phyloP scores from a whole-genome alignment of 345 rosid species.

The Salix udensis region DNA sequence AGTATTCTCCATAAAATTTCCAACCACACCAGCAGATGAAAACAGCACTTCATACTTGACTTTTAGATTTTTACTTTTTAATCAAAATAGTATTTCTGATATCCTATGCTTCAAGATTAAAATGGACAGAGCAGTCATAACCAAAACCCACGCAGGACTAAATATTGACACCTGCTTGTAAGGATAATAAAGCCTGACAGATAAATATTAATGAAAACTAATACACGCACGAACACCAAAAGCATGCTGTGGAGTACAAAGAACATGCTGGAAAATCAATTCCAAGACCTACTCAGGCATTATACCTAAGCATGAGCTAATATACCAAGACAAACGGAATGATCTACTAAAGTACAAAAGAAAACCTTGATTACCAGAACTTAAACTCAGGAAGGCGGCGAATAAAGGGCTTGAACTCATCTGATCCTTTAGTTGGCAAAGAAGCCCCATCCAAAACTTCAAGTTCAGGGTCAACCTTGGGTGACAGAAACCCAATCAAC shows the following conservation, averaged over 20 bases:
- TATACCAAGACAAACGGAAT: not conserved
- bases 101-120: not conserved
- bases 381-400: constrained; percentile 86
- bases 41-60: not conserved
- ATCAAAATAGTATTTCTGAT: not conserved
- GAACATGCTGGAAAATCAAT: not conserved
- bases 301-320: not conserved
- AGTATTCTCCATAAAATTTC: not conserved
- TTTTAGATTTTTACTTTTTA: not conserved
- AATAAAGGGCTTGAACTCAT: constrained; percentile 70
- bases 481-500: constrained; percentile 74
- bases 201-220: not conserved
- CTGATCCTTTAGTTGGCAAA: constrained; percentile 42
- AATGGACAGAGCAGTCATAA: not conserved
- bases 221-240: not conserved
- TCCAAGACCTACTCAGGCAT: not conserved
- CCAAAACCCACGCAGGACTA: not conserved
- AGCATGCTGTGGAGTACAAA: not conserved
- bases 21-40: not conserved
- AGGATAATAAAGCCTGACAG: not conserved
- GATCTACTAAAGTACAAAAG: not conserved
- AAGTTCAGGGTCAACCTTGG: constrained; percentile 72
- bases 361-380: constrained; percentile 49
- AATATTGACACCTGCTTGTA: not conserved
- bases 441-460: constrained; percentile 55